phyloP scores from a whole-genome alignment of 176 grass and related monocot genomes.

The Oryza officinalis region DNA sequence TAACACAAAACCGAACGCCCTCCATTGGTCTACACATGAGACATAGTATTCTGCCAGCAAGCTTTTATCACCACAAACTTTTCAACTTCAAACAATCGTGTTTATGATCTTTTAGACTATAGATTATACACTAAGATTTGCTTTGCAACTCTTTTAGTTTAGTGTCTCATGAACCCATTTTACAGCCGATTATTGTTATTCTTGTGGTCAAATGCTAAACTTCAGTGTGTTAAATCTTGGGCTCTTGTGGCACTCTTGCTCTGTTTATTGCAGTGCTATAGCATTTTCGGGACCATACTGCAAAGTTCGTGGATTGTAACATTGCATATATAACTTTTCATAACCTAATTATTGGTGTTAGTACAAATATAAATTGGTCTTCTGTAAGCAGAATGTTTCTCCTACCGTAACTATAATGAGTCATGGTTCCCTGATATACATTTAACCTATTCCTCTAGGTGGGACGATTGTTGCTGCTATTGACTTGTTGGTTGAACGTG shows the following conservation, averaged over 20 bases:
- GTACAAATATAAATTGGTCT: slow-evolving; percentile 13
- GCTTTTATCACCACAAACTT: background rate
- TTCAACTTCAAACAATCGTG: background rate
- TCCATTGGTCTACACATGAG: too few species aligned
- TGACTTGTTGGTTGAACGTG: slow-evolving; percentile 85
- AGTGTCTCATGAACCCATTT: background rate
- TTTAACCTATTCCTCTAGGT: slow-evolving; percentile 60
- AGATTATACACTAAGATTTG: too few species aligned
- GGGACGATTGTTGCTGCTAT: slow-evolving; percentile 91
- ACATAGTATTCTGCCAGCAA: too few species aligned
- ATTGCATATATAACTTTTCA: background rate
- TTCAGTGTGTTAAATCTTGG: background rate
- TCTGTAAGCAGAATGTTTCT: slow-evolving; percentile 17
- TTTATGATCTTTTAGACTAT: too few species aligned
- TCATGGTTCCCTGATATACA: background rate
- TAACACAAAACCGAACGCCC: too few species aligned
- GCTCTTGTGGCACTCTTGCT: background rate
- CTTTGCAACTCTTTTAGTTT: background rate
- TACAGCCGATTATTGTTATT: background rate
- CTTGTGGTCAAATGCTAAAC: background rate
- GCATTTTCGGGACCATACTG: background rate
- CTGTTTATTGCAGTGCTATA: background rate
- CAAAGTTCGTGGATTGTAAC: background rate
- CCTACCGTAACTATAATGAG: slow-evolving; percentile 7
- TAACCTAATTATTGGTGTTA: background rate